phyloP scores from a whole-genome alignment of 768 basidiomycete genomes.

The Trametes punicea region DNA sequence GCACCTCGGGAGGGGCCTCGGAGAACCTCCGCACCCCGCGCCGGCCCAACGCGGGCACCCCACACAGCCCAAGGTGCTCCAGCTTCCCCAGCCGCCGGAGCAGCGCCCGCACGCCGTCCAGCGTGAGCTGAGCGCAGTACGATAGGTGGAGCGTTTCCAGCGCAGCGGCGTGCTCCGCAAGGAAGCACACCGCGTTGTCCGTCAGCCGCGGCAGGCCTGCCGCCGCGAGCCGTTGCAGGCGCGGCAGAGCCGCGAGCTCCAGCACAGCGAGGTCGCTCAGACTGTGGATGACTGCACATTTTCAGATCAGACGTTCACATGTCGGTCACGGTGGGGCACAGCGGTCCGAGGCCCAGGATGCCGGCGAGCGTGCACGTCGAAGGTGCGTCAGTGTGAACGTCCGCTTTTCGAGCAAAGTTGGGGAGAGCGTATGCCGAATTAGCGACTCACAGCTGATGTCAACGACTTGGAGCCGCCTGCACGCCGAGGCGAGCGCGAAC shows the following conservation, averaged over 20 bases:
- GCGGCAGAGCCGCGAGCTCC: constrained; percentile 68
- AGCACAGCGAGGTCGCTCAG: constrained; percentile 84
- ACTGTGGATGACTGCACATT: constrained; percentile 65
- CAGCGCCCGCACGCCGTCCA: constrained; percentile 71
- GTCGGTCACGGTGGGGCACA: too few species aligned
- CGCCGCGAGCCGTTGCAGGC: constrained; percentile 73
- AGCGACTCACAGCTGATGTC: constrained; percentile 88
- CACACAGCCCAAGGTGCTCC: constrained; percentile 76
- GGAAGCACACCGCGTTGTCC: constrained; percentile 74
- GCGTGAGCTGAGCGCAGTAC: constrained; percentile 78
- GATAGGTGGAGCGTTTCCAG: constrained; percentile 84
- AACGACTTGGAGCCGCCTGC: constrained; percentile 71
- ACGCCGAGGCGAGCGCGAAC: constrained; percentile 63
- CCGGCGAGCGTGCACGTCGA: too few species aligned
- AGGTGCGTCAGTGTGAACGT: too few species aligned
- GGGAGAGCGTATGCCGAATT: too few species aligned
- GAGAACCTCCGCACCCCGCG: constrained; percentile 76
- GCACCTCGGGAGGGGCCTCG: constrained; percentile 60
- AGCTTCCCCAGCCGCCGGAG: constrained; percentile 57
- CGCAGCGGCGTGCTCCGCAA: constrained; percentile 65
- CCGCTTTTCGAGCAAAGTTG: too few species aligned
- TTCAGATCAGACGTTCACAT: too few species aligned
- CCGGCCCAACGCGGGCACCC: constrained; percentile 69
- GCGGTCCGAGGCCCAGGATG: too few species aligned
- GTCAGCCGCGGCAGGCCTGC: constrained; percentile 81